phyloP scores from a whole-genome alignment of 2,329 filamentous ascomycete species.

The Bipolaris bicolor region DNA sequence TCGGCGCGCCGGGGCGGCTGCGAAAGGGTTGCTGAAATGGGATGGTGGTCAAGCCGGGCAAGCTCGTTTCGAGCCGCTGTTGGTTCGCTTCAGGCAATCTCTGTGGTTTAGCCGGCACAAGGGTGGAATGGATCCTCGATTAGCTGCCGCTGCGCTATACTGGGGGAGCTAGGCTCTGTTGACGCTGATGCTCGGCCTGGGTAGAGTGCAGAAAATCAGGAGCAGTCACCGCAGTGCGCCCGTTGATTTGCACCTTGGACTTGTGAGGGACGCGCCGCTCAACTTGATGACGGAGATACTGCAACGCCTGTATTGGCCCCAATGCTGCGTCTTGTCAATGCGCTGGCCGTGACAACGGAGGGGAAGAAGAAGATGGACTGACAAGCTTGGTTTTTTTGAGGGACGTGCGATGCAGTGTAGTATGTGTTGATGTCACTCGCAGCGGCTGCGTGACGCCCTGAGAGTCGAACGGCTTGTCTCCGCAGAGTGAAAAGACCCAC shows the following conservation, averaged over 20 bases:
- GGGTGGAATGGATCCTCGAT: conserved; percentile 44
- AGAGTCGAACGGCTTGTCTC: conserved; percentile 39
- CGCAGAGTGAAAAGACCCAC: conserved; percentile 32
- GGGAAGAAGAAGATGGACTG: conserved; percentile 12
- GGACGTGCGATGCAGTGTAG: conserved; percentile 15
- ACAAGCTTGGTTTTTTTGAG: conserved; percentile 17
- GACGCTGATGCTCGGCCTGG: conserved; percentile 32
- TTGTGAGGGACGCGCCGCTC: conserved; percentile 24
- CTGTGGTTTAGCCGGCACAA: conserved; percentile 47
- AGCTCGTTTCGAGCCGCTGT: conserved; percentile 42
- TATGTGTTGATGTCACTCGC: conserved; percentile 30
- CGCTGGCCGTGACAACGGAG: conserved; percentile 8
- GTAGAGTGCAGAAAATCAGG: conserved; percentile 23
- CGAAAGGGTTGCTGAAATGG: conserved; percentile 24
- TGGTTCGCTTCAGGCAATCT: conserved; percentile 48
- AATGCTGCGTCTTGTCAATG: conserved; percentile 25
- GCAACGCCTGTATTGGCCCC: conserved; percentile 17
- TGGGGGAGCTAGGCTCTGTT: conserved; percentile 34
- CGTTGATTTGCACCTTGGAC: conserved; percentile 39
- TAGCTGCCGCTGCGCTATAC: conserved; percentile 46
- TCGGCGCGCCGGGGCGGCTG: conserved; percentile 24
- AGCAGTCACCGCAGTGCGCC: conserved; percentile 34
- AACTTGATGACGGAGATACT: conserved; percentile 24
- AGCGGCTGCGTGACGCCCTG: conserved; percentile 40
- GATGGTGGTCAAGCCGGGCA: conserved; percentile 21